Evolutionary conservation across 768 basidiomycete genomes (phyloP), one percentile per base, ranked within the genome.

Genomic region (Tylopilus felleus): DNA sequence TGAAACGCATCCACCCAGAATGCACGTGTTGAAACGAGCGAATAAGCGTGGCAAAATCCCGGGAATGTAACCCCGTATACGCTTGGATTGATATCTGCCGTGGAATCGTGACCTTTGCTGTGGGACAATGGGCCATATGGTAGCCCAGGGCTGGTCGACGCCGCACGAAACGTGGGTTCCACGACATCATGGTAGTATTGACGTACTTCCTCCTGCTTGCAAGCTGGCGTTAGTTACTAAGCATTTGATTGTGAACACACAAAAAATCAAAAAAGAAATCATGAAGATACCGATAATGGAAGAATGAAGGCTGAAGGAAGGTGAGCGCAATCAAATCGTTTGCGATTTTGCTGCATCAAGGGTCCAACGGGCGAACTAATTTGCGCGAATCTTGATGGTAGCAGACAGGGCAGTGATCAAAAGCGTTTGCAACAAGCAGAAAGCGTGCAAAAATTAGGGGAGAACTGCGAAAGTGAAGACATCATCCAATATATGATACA

Each of bases 1-100:
- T 92, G 90, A 65, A 83, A 93, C 8, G 81, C 77, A 68, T 95
- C 93, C 56, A 93, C 82, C 55, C 90, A 74, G 71, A 95, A 95
- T 4, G 90, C 86, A 36, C 93, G 78, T 5, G 90, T 88, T 4
- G 85, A 88, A 47, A 95, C 88, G 31, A 93, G 77, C 2, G 79
- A 72, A 61, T 80, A 83, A 5, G 71, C 69, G 27, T 60, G 69
- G 31, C 66, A 70, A 36, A 69, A 70, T 27, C 69, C 71, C 25
- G 60, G 33, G 29, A 71, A 60, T 19, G 71, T 71, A 45, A 57
- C 53, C 42, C 41, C 38, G 16, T 56, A 44, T 43, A 41, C 25
- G 21, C 55, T 55, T 38, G 56, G 47, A 21, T 40, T 17, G 12
- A 22, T 22, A 43, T 41, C 47, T 14, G 60, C 10, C 36, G 21